Percentiles rank a stretch among this genome's conserved stretches.
Evolutionary conservation across 2,329 filamentous ascomycete species (phyloP).

Genomic region (Emericellopsis atlantica): DNA sequence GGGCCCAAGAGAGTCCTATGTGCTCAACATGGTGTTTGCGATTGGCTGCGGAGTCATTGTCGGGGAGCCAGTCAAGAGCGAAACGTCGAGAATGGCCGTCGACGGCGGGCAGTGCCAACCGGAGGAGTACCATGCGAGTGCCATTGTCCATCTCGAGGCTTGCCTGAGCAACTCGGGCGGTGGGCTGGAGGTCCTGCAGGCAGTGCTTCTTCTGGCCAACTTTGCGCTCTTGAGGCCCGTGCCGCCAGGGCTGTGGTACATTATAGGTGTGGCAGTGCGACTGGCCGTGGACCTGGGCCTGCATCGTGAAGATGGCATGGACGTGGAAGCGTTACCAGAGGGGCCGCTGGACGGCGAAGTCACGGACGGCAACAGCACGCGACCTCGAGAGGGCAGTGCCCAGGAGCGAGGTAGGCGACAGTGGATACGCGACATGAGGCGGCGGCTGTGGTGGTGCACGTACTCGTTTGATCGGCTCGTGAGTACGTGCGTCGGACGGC

Average conservation of each 20-base stretch:
- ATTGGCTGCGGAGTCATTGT: slow-evolving; percentile 92
- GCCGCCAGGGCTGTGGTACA: slow-evolving; percentile 92
- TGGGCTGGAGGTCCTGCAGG: slow-evolving; percentile 85
- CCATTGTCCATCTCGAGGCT: slow-evolving; percentile 80
- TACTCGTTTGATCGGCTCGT: slow-evolving; percentile 94
- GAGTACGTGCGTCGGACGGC: slow-evolving; percentile 82
- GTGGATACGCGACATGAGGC: slow-evolving; percentile 75
- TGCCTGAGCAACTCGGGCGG: slow-evolving; percentile 77
- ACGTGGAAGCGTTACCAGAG: slow-evolving; percentile 44
- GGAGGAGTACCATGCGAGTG: slow-evolving; percentile 92
- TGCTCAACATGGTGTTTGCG: slow-evolving; percentile 93
- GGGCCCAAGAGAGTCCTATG: slow-evolving; percentile 74
- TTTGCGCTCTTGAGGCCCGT: slow-evolving; percentile 87
- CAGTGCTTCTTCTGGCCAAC: slow-evolving; percentile 79
- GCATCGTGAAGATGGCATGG: slow-evolving; percentile 79
- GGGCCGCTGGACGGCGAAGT: slow-evolving; percentile 9
- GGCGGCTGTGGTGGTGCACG: slow-evolving; percentile 92
- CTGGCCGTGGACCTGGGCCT: slow-evolving; percentile 84
- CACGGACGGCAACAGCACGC: slow-evolving; percentile 19
- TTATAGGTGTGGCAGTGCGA: slow-evolving; percentile 84
- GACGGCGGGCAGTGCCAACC: slow-evolving; percentile 51
- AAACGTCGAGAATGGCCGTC: slow-evolving; percentile 16
- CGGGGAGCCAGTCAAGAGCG: slow-evolving; percentile 43
- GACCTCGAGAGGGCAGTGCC: slow-evolving; percentile 18
- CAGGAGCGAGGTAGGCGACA: slow-evolving; percentile 55